Base-by-base conservation (phyloP, 1,284 basidiomycete genomes). In the Mycosarcoma mackinlayi region DNA sequence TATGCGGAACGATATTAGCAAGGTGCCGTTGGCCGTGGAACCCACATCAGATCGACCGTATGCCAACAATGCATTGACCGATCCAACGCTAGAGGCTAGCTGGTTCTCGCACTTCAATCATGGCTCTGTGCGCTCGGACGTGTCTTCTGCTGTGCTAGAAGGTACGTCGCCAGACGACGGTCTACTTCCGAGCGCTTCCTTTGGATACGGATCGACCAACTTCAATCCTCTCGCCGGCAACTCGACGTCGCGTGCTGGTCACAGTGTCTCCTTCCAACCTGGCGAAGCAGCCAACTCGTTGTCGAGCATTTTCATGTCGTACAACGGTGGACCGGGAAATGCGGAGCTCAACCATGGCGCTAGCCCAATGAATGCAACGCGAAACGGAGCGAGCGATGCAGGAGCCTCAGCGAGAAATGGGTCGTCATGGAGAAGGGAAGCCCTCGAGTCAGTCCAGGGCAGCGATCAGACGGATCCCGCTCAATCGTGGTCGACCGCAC, bases 141-240 rank as follows among this genome's bases (percentile, higher is more conserved):
- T 50, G 25, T 61, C 58, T n/a, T 61, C 57, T 21, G 57, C 50
- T n/a, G 6, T 61, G 6, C 40, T 41, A 18, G 65, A 60, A 24
- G 64, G 57, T n/a, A 56, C 57, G 1, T 60, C 64, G 9, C 64
- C 64, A 4, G 57, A 61, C 16, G 56, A 45, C 5, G 40, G 39
- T 4, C 45, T 45, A 4, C 13, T 55, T 10, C 60, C 59, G 10
- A 50, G 55, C 7, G 60, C 56, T 13, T 60, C 56, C 0, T 70
- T 59, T 30, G 61, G 67, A 14, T 70, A 64, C 28, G 67, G 61
- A 11, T 70, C 67, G 18, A 64, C 30, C 46, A 42, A 64, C 40
- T 65, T 70, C 45, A 70, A 70, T 24, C 67, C 67, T 7, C 48
- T 70, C 5, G 67, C 67, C 1, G 67, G 67, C 37, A 65, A 70